A percentile compares a stretch with the other conserved stretches of the same genome.
These are phyloP conservation scores for Laburnicola sp. DNA, from an alignment of 2,329 filamentous ascomycete species.

Conservation along the genomic window DNA sequence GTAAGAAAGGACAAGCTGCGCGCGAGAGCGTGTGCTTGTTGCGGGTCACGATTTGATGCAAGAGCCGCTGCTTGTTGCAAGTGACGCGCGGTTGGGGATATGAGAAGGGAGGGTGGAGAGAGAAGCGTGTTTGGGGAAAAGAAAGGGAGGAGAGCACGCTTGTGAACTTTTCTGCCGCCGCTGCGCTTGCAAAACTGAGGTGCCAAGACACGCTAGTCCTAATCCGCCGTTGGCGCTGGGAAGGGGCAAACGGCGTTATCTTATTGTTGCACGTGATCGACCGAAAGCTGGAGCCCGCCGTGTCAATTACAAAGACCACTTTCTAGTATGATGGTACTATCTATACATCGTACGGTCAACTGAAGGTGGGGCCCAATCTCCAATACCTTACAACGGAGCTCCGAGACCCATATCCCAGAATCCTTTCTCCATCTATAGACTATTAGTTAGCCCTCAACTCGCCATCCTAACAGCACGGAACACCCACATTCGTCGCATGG, in stretches of 20 bases:
- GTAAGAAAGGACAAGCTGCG: constrained; percentile 19
- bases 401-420: constrained; percentile 72
- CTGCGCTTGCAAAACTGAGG: constrained; percentile 3
- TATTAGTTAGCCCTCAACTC: constrained; percentile 15
- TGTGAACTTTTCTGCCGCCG: too few relatives aligned
- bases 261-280: background rate
- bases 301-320: too few relatives aligned
- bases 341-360: too few relatives aligned
- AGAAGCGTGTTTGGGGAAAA: constrained; percentile 3
- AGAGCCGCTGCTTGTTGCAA: constrained; percentile 13
- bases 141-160: background rate
- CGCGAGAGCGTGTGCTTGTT: constrained; percentile 27
- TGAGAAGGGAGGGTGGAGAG: constrained; percentile 17
- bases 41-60: constrained; percentile 22
- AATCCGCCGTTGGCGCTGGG: background rate
- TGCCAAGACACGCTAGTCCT: constrained; percentile 20
- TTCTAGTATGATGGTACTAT: too few relatives aligned
- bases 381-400: constrained; percentile 1
- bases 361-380: too few relatives aligned
- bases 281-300: background rate
- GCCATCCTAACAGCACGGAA: background rate
- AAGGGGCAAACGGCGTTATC: constrained; percentile 8
- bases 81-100: constrained; percentile 14
- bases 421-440: constrained; percentile 66
- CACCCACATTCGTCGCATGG: constrained; percentile 76